phyloP scores from a whole-genome alignment of 2,329 filamentous ascomycete species.

The Blumeriella jaapii region DNA sequence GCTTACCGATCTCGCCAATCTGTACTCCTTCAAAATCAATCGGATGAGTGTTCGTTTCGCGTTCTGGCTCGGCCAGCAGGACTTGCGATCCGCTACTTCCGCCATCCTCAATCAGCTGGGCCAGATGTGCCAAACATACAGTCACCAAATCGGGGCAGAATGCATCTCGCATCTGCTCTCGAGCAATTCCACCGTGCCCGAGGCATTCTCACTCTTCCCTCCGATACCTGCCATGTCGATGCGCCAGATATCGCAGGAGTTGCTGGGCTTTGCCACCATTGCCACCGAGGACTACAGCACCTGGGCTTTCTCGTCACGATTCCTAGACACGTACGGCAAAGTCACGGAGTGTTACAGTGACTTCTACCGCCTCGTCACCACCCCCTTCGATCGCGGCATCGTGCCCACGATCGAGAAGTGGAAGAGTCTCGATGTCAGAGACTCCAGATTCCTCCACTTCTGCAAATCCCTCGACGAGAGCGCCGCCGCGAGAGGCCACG shows the following conservation, averaged over 20 bases:
- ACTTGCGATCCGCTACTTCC: background rate
- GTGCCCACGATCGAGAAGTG: background rate
- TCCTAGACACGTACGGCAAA: background rate
- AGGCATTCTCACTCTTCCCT: background rate
- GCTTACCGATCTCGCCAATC: background rate
- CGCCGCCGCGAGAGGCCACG: background rate
- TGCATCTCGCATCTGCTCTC: background rate
- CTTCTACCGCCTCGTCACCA: background rate
- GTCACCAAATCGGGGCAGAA: background rate
- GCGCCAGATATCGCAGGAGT: background rate
- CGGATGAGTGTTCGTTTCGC: background rate
- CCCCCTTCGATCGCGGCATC: background rate
- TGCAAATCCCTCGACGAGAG: background rate
- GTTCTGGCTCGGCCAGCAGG: constrained; percentile 1
- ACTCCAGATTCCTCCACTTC: background rate
- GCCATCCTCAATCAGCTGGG: background rate
- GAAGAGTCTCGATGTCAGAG: background rate
- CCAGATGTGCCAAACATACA: background rate
- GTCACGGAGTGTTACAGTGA: background rate
- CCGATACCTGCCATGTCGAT: background rate
- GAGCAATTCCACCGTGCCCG: background rate
- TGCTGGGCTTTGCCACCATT: background rate
- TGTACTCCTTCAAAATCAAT: background rate
- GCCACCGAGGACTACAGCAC: background rate
- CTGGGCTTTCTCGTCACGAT: background rate